Evolutionary conservation across 1,284 basidiomycete genomes (phyloP), one percentile per base, ranked within the genome.

Genomic region (Chalciporus sp.): DNA sequence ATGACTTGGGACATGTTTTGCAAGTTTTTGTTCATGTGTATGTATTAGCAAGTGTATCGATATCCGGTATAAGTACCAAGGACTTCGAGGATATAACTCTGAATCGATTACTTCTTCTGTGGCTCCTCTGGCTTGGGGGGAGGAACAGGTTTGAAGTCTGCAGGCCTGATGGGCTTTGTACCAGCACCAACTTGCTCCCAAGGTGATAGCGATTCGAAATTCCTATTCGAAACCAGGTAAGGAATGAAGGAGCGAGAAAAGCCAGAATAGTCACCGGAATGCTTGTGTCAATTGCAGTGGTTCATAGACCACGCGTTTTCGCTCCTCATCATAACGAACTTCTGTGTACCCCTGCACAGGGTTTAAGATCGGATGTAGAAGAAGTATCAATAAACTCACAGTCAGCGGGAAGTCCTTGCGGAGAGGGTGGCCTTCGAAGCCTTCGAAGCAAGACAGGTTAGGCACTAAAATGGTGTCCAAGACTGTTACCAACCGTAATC

Each of bases 331-430:
- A 70, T 98, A 99, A 53, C 97, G 88, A 47, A 99, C 84, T 74
- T 99, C 97, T 10, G 94, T 93, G 77, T 99, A 99, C 33, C 96
- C 96, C 92, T 87, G 58, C 44, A 42, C 45, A 43, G 56, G 39
- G 45, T 19, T 37, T 40, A 23, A 42, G 26, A 54, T 28, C 42
- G 19, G 51, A 28, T 29, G n/a, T 3, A 42, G 16, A 8, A 35
- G 23, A 40, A 17, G 4, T 58, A 28, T 14, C 20, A 31, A 3
- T n/a, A 10, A 27, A 72, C 84, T 61, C 69, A 93, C 93, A 4
- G 94, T 97, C 61, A 99, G 75, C 17, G 95, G 96, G 83, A 98
- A 99, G 73, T 99, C 96, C 73, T 99, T 99, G 61, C 97, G 85
- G 56, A 99, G 75, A 12, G 96, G 96, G 72, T 99, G 95, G 26